These are phyloP conservation scores for Vitis riparia DNA, from an alignment of 164 flowering plant genomes.

Conservation along the genomic window DNA sequence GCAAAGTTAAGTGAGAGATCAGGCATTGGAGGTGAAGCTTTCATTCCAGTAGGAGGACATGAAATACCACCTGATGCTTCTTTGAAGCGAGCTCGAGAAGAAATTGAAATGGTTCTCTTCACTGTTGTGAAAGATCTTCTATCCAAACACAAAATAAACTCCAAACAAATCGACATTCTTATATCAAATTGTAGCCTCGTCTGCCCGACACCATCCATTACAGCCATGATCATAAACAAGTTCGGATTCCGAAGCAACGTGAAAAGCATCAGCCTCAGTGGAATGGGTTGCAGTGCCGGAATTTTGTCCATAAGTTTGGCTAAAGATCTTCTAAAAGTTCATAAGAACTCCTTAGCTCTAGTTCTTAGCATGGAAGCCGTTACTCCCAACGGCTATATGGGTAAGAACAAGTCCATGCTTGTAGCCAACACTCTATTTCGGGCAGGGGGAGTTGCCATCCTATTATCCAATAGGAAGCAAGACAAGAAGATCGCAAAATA, in stretches of 20 bases:
- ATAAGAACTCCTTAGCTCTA: slow-evolving; percentile 48
- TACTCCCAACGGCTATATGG: slow-evolving; percentile 38
- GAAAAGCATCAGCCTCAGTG: slow-evolving; percentile 48
- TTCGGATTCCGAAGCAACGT: slow-evolving; percentile 56
- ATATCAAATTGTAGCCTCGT: slow-evolving; percentile 61
- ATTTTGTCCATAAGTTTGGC: slow-evolving; percentile 44
- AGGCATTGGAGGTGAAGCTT: slow-evolving; percentile 48
- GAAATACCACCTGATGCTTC: slow-evolving; percentile 36
- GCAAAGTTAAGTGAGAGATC: slow-evolving; percentile 32
- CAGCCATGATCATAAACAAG: slow-evolving; percentile 51
- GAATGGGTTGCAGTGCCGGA: slow-evolving; percentile 84
- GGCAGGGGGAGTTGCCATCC: slow-evolving; percentile 53
- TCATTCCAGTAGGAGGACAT: slow-evolving; percentile 29
- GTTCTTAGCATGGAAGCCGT: slow-evolving; percentile 60
- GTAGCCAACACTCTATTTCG: slow-evolving; percentile 57
- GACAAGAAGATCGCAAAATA: slow-evolving; percentile 40
- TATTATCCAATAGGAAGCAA: slow-evolving; percentile 42
- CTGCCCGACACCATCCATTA: slow-evolving; percentile 64
- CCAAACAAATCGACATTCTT: slow-evolving; percentile 50
- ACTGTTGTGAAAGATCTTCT: slow-evolving; percentile 42
- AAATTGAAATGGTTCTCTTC: slow-evolving; percentile 41
- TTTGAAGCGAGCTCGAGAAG: slow-evolving; percentile 20
- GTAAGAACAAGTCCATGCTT: slow-evolving; percentile 59
- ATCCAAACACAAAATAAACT: slow-evolving; percentile 39
- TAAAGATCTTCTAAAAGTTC: slow-evolving; percentile 55